Percentiles rank a stretch among this genome's conserved stretches.
phyloP scores from a whole-genome alignment of 257 asterid genomes.

The Verbena officinalis region DNA sequence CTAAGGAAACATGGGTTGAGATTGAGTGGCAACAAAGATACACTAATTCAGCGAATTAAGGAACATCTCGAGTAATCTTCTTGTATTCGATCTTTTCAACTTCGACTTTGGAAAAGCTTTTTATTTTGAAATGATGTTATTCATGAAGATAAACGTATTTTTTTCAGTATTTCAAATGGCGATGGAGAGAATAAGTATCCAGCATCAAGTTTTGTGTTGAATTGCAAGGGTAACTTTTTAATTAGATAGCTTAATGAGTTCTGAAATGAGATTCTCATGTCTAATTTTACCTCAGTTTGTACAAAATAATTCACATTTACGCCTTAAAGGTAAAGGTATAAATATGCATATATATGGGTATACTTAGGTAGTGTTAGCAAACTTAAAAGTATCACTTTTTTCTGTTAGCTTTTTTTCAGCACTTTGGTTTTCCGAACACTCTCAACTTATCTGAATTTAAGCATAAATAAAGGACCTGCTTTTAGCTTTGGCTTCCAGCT shows the following conservation, averaged over 20 bases:
- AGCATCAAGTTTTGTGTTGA: conserved; percentile 68
- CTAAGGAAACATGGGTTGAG: conserved; percentile 79
- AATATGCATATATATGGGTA: no score
- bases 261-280: background rate
- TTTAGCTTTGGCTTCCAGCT: no score
- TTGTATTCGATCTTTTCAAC: background rate
- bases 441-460: no score
- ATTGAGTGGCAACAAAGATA: conserved; percentile 77
- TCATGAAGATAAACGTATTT: conserved; percentile 10
- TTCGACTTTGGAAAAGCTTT: background rate
- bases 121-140: background rate
- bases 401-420: no score
- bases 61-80: conserved; percentile 73
- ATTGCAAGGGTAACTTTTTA: conserved; percentile 69
- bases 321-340: no score
- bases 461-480: no score
- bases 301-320: background rate
- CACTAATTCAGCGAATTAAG: conserved; percentile 63
- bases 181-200: conserved; percentile 84
- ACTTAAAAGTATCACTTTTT: no score
- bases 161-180: conserved; percentile 62
- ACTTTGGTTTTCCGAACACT: no score
- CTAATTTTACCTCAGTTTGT: background rate
- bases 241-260: conserved; percentile 5
- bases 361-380: no score